phyloP scores from a whole-genome alignment of 768 basidiomycete species.

The Amanita pallidorosea region DNA sequence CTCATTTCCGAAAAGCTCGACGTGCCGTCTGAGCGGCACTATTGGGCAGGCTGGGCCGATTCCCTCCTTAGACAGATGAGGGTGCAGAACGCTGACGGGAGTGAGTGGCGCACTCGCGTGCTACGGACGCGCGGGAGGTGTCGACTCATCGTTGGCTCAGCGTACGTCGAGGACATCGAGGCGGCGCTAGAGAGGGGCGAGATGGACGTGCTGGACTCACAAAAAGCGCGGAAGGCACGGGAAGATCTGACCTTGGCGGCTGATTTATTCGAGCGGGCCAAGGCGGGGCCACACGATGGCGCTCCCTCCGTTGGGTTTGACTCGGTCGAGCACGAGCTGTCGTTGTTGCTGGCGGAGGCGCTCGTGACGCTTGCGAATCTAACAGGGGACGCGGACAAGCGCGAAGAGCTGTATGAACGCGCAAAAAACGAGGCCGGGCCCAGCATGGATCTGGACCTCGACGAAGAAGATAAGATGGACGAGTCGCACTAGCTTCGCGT shows the following conservation, averaged over 20 bases:
- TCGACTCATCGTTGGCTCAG: conserved; percentile 46
- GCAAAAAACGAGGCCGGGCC: conserved; percentile 39
- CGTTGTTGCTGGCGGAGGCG: conserved; percentile 38
- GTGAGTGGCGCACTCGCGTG: conserved; percentile 36
- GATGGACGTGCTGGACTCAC: conserved; percentile 23
- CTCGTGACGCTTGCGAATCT: conserved; percentile 50
- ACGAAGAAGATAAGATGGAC: conserved; percentile 11
- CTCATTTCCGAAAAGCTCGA: conserved; percentile 47
- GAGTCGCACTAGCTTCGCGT: background rate
- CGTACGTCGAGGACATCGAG: conserved; percentile 45
- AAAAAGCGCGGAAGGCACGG: conserved; percentile 46
- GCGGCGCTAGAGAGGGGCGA: conserved; percentile 35
- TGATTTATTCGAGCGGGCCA: conserved; percentile 29
- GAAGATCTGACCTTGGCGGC: conserved; percentile 37
- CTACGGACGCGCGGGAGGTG: conserved; percentile 39
- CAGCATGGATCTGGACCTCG: conserved; percentile 20
- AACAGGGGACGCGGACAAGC: conserved; percentile 32
- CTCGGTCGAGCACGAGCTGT: conserved; percentile 15
- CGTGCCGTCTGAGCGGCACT: conserved; percentile 29
- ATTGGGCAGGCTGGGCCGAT: conserved; percentile 55
- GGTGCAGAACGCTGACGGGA: conserved; percentile 49
- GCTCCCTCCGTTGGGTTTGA: conserved; percentile 6
- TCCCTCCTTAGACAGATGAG: conserved; percentile 53
- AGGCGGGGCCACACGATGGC: conserved; percentile 12
- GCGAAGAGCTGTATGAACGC: conserved; percentile 41